Base-by-base conservation (phyloP, 2,329 filamentous ascomycete genomes). In the Aureobasidium leucospermi region DNA sequence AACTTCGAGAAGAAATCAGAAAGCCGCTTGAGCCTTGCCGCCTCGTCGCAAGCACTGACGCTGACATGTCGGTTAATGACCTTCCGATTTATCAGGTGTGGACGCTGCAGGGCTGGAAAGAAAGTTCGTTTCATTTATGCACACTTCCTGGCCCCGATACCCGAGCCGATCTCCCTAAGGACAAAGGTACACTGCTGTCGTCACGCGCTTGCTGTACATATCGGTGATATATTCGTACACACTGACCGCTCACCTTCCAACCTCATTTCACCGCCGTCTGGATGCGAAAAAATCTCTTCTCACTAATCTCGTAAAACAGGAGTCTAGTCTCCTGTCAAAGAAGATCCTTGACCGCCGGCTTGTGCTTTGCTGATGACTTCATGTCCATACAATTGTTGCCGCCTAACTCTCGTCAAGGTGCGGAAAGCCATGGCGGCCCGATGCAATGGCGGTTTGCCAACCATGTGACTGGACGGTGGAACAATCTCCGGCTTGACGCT, bases 401-500 rank as follows among this genome's bases (percentile, higher is more conserved):
- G 52, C 52, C 52, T 31, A 46, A 46, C 45, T 43, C 10, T 32
- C 29, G 11, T 55, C 51, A 13, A 55, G 23, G n/a, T 23, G 28
- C 29, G 38, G 32, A 45, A 11, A 38, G 38, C 42, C 28, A 36
- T 45, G 29, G 41, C 52, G 52, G 52, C 31, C 52, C 52, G 52
- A 56, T 28, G 32, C 39, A n/a, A 45, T 46, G 41, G 31, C 52
- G 16, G 32, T 56, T 45, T 34, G 23, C n/a, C 34, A 34, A 43
- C 39, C 51, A 43, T 42, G 51, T 55, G 52, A 56, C 52, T 45
- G 52, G 13, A 38, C n/a, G 52, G 39, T 46, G 39, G 52, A 13
- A 23, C 52, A 46, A 36, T 56, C 41, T 56, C 52, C 41, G 52
- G 19, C 38, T 34, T 15, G 6, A 41, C 32, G 41, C 29, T 46